Evolutionary conservation across 2,329 filamentous ascomycete genomes (phyloP).

Genomic region (Microcyclosporella mali): DNA sequence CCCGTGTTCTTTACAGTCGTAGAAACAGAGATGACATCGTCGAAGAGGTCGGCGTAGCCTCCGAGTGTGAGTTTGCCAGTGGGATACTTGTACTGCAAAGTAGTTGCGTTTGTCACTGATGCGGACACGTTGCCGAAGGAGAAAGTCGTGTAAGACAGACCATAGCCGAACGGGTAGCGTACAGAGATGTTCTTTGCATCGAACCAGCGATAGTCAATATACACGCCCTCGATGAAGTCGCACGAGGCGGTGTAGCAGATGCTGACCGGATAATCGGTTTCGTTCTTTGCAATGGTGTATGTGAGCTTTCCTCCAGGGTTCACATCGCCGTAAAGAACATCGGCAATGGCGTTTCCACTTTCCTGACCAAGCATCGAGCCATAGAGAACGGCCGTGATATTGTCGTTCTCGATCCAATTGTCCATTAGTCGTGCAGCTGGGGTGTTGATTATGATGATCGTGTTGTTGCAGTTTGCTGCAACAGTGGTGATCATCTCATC

Average conservation of each 20-base stretch:
- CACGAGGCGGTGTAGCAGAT: slow-evolving; percentile 50
- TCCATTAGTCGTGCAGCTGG: slow-evolving; percentile 25
- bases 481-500: slow-evolving; percentile 26
- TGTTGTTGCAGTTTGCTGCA: slow-evolving; percentile 32
- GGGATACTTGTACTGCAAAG: slow-evolving; percentile 9
- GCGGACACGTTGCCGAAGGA: slow-evolving; percentile 27
- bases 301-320: slow-evolving; percentile 26
- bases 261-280: slow-evolving; percentile 50
- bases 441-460: slow-evolving; percentile 27
- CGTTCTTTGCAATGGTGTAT: slow-evolving; percentile 28
- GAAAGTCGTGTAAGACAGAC: slow-evolving; percentile 41
- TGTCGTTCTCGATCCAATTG: slow-evolving; percentile 26
- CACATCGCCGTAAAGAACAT: slow-evolving; percentile 27
- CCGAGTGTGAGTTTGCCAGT: slow-evolving; percentile 52
- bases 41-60: slow-evolving; percentile 52
- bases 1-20: slow-evolving; percentile 61
- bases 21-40: slow-evolving; percentile 51
- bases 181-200: slow-evolving; percentile 36
- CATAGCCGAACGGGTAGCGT: slow-evolving; percentile 40
- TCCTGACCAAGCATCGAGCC: slow-evolving; percentile 29
- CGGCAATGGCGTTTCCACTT: slow-evolving; percentile 22
- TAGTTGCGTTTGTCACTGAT: slow-evolving; percentile 7
- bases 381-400: slow-evolving; percentile 29
- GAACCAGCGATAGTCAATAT: slow-evolving; percentile 42
- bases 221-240: slow-evolving; percentile 35